Percentiles rank a stretch among this genome's conserved stretches.
Evolutionary conservation across 441 rosid genomes (phyloP).

Genomic region (Croton laevigatus): DNA sequence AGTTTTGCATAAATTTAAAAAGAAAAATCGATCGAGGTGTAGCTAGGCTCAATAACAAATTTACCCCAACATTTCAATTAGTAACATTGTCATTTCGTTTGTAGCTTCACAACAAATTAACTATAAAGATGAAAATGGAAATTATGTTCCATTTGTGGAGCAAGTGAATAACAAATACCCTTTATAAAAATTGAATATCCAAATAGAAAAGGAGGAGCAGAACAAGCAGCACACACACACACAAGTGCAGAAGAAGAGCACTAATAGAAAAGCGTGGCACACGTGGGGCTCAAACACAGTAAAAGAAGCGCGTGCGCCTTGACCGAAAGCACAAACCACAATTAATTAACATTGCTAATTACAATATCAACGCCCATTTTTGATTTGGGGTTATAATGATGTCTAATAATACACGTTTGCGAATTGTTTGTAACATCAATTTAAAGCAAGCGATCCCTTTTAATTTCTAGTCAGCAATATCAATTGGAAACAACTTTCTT

Average conservation of each 20-base stretch:
- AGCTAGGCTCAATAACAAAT: no score
- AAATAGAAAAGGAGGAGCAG: not conserved
- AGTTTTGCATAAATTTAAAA: no score
- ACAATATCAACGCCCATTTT: not conserved
- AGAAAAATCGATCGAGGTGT: no score
- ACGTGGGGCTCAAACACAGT: slow-evolving; percentile 21
- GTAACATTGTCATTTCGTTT: no score
- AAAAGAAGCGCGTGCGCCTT: slow-evolving; percentile 13
- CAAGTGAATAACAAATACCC: no score
- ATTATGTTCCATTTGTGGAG: no score
- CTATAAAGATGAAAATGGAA: no score
- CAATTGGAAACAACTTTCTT: slow-evolving; percentile 1
- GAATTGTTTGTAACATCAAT: slow-evolving; percentile 22
- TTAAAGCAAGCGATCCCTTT: slow-evolving; percentile 16
- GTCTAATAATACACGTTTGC: slow-evolving; percentile 29
- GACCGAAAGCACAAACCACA: slow-evolving; percentile 17
- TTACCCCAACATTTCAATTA: no score
- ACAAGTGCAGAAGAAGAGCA: no score
- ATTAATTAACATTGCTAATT: no score
- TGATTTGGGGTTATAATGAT: not conserved
- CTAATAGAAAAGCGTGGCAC: slow-evolving; percentile 17
- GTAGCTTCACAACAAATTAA: no score
- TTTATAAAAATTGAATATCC: not conserved
- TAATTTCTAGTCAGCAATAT: slow-evolving; percentile 18
- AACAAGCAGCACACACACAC: not conserved